Evolutionary conservation across 2,329 filamentous ascomycete species (phyloP).

Genomic region (Phyllosticta ampelicida): DNA sequence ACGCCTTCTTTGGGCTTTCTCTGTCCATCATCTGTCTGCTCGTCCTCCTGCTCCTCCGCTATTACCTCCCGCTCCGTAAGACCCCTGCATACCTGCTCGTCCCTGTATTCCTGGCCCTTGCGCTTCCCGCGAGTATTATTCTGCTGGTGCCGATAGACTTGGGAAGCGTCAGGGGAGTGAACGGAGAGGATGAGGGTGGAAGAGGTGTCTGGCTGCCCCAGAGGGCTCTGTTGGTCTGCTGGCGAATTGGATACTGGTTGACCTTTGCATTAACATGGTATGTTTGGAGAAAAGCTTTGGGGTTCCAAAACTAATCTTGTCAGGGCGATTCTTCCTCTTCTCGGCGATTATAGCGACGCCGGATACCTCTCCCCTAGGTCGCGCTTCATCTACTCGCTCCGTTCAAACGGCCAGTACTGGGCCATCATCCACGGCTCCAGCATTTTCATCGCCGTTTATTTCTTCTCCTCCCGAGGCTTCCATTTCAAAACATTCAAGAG

Average conservation of each 20-base stretch:
- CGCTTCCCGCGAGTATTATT: constrained; percentile 81
- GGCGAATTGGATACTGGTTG: constrained; percentile 95
- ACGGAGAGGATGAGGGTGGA: constrained; percentile 54
- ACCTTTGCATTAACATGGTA: constrained; percentile 93
- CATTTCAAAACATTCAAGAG: constrained; percentile 65
- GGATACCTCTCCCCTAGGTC: constrained; percentile 81
- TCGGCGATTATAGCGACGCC: constrained; percentile 90
- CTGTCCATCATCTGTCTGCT: constrained; percentile 63
- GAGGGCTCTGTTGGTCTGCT: constrained; percentile 69
- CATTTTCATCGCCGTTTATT: constrained; percentile 65
- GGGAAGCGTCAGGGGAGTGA: constrained; percentile 62
- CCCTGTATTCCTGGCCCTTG: constrained; percentile 92
- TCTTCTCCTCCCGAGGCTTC: constrained; percentile 68
- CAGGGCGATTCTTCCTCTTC: constrained; percentile 80
- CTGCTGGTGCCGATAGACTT: constrained; percentile 92
- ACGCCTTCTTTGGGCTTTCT: constrained; percentile 63
- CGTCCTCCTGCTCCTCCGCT: constrained; percentile 74
- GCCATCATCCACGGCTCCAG: constrained; percentile 63
- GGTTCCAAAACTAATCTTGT: constrained; percentile 1
- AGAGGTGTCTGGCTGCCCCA: constrained; percentile 82
- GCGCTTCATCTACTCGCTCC: constrained; percentile 72
- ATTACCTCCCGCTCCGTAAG: constrained; percentile 80
- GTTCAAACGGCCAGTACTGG: constrained; percentile 82
- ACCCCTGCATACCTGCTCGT: constrained; percentile 84
- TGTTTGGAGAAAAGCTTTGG: constrained; percentile 14